Base-by-base conservation (phyloP, 169 alveolate species). In the Theileria annulata region DNA sequence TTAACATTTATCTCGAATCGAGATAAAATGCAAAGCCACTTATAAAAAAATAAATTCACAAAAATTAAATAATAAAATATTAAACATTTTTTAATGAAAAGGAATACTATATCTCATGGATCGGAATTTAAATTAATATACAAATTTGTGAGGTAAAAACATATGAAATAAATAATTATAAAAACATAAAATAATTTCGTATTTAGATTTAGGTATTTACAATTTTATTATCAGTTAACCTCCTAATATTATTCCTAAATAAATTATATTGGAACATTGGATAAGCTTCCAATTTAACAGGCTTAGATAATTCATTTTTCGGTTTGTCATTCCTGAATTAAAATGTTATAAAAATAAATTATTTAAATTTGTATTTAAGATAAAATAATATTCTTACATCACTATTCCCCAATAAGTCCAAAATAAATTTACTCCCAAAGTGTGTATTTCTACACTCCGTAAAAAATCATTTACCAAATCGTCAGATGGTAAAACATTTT, bases 331-430 rank as follows among this genome's bases (percentile, higher is more conserved):
- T 10, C 51, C 51, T 42, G 13, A 10, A 42, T 42, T 42, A 10
- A 42, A 42, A 42, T 3, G 0, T 42, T 10, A 10, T n/a, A 42
- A 42, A 42, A 42, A 8, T 42, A 42, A 42, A 8, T 42, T 42
- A 3, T 3, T 42, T 2, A 42, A 3, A 10, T 10, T 42, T 42
- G 3, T 4, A 42, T 42, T 42, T 10, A 42, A 42, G 13, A 10
- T 3, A 42, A 8, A 8, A n/a, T n/a, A 42, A n/a, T 15, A 77
- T 66, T 35, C 90, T 84, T 5, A 85, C 90, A 66, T 79, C 59
- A 51, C 17, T 19, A 70, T 2, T 25, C 93, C 83, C 95, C 95
- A 91, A 19, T 86, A 75, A 42, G 88, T 91, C 95, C 95, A 91
- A 60, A 83, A 64, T 33, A 91, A 64, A 49, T 90, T 87, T 12